These are phyloP conservation scores for Chrysosporium queenslandicum DNA, from an alignment of 2,329 filamentous ascomycete genomes.

Conservation along the genomic window DNA sequence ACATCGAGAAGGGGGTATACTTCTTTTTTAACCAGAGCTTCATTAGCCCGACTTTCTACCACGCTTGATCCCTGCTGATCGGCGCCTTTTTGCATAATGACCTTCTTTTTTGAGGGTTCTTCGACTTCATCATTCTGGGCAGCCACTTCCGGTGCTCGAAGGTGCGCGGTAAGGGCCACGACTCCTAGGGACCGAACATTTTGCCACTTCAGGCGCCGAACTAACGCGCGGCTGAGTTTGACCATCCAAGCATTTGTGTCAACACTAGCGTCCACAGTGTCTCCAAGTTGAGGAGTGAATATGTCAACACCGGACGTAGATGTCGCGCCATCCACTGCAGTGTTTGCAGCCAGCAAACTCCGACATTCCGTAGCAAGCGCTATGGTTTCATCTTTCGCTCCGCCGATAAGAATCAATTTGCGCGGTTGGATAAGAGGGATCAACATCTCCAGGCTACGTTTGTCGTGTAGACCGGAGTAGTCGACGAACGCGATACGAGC, in stretches of 20 bases:
- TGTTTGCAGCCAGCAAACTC: slow-evolving; percentile 47
- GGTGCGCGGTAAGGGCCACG: slow-evolving; percentile 75
- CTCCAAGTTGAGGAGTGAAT: slow-evolving; percentile 68
- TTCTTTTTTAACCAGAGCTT: slow-evolving; percentile 26
- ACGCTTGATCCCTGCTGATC: slow-evolving; percentile 25
- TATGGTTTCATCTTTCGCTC: slow-evolving; percentile 66
- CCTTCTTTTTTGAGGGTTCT: slow-evolving; percentile 42
- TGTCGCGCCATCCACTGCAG: slow-evolving; percentile 18
- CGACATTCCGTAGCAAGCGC: slow-evolving; percentile 71
- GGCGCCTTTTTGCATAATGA: slow-evolving; percentile 42
- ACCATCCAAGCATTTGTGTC: slow-evolving; percentile 97
- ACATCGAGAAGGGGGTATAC: slow-evolving; percentile 48
- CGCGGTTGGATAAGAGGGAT: slow-evolving; percentile 88
- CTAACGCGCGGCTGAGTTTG: slow-evolving; percentile 72
- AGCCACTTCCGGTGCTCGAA: slow-evolving; percentile 43
- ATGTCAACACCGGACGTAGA: slow-evolving; percentile 49
- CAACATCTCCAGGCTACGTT: slow-evolving; percentile 85
- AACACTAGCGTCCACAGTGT: slow-evolving; percentile 75
- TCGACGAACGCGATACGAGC: slow-evolving; percentile 79
- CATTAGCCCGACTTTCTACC: slow-evolving; percentile 18
- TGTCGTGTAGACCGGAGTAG: slow-evolving; percentile 85
- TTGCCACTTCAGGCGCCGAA: slow-evolving; percentile 87
- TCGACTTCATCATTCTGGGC: slow-evolving; percentile 23
- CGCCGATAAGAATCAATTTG: slow-evolving; percentile 86
- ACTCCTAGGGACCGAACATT: slow-evolving; percentile 81